These are phyloP conservation scores for Aureobasidium sp. DNA, from an alignment of 2,329 filamentous ascomycete genomes.

Conservation along the genomic window DNA sequence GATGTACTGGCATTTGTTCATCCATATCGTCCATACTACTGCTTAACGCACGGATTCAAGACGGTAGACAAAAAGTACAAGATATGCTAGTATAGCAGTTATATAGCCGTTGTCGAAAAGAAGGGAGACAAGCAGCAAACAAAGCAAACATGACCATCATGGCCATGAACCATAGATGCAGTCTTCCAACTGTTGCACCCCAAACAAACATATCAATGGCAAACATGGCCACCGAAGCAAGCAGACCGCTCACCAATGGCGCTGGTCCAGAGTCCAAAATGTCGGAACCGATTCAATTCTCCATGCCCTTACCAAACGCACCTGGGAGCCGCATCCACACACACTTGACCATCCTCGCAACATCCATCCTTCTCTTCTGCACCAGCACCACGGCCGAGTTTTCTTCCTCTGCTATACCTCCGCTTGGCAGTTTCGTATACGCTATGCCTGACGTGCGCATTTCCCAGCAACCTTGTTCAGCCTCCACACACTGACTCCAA, in stretches of 20 bases:
- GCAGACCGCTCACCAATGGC: slow-evolving; percentile 20
- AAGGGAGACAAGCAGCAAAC: not conserved
- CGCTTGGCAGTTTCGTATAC: slow-evolving; percentile 85
- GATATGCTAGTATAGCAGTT: not conserved
- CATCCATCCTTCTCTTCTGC: slow-evolving; percentile 48
- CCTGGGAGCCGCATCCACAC: slow-evolving; percentile 50
- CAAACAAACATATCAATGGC: not conserved
- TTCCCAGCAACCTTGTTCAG: not conserved
- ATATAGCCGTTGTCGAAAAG: not conserved
- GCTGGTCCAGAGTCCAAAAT: slow-evolving; percentile 4
- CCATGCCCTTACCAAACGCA: slow-evolving; percentile 49
- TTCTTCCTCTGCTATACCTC: slow-evolving; percentile 31
- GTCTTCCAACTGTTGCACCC: not conserved
- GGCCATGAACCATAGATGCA: not conserved
- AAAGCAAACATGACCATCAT: slow-evolving; percentile 5
- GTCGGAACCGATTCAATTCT: slow-evolving; percentile 42
- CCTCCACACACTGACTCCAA: slow-evolving; percentile 1
- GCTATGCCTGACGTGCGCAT: slow-evolving; percentile 73
- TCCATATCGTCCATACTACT: not conserved
- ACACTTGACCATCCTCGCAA: slow-evolving; percentile 47
- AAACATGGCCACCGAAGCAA: slow-evolving; percentile 7
- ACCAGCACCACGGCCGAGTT: slow-evolving; percentile 40
- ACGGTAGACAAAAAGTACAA: not conserved
- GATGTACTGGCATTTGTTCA: not conserved
- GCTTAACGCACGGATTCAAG: not conserved